These are phyloP conservation scores for Jackrogersella minutella DNA, from an alignment of 495 filamentous ascomycete species.

Conservation along the genomic window DNA sequence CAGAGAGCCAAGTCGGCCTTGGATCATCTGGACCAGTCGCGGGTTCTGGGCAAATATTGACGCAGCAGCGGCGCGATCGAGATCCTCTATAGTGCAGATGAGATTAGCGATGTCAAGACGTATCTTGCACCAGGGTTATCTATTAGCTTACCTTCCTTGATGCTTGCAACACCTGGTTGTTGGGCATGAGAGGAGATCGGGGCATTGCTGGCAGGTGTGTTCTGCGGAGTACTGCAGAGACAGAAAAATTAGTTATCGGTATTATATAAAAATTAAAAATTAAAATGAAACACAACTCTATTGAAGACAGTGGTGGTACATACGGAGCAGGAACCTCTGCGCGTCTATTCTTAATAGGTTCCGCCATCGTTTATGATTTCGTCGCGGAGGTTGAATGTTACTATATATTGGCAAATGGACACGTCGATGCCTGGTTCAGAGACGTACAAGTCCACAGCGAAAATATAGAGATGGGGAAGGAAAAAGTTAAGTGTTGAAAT, in stretches of 20 bases:
- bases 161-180: constrained; percentile 92
- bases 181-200: constrained; percentile 98
- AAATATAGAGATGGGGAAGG: constrained; percentile 20
- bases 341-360: constrained; percentile 48
- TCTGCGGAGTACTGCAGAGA: constrained; percentile 83
- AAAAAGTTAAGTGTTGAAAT: constrained; percentile 10
- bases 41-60: constrained; percentile 95
- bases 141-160: constrained; percentile 85
- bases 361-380: constrained; percentile 42
- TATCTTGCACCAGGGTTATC: background rate
- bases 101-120: constrained; percentile 28
- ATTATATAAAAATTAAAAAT: constrained; percentile 14
- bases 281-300: background rate
- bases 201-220: constrained; percentile 91
- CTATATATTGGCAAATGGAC: constrained; percentile 13
- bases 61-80: constrained; percentile 85
- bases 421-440: constrained; percentile 14
- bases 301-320: constrained; percentile 11
- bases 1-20: constrained; percentile 91
- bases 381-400: constrained; percentile 8
- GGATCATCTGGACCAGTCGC: constrained; percentile 91
- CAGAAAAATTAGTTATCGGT: constrained; percentile 44
- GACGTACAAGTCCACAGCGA: constrained; percentile 21
- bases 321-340: constrained; percentile 45
- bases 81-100: constrained; percentile 71